Base-by-base conservation (phyloP, 2,329 filamentous ascomycete genomes). In the Alternaria brassicicola region DNA sequence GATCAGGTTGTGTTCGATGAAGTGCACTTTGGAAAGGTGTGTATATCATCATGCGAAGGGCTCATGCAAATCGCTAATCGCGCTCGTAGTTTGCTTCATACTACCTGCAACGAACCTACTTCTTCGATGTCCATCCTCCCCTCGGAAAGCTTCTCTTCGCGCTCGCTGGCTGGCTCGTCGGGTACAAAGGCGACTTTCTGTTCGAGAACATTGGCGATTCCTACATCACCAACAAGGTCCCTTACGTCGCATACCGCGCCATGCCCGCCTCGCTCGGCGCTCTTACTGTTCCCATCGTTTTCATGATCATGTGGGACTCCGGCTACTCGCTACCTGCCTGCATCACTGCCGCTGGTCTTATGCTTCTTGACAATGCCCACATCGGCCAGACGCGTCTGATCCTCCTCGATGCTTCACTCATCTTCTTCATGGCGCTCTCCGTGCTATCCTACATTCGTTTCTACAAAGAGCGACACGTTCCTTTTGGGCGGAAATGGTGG, bases 171-270 rank as follows among this genome's bases (percentile, higher is more conserved):
- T 99, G 95, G 95, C 86, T 98, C 53, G 91, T 98, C 52, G 95
- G 95, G 73, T 99, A 96, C 78, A 92, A 98, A 81, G 95, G 95
- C 68, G 89, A 93, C 76, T 99, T 98, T 81, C 88, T 97, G 76
- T 99, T 99, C 80, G 95, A 99, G 70, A 99, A 98, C 82, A 99
- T 99, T 78, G 95, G 95, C 74, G 95, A 98, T 78, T 98, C 94
- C 17, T 99, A 99, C 83, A 91, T 98, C 71, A 86, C 89, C 59
- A 97, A 99, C 84, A 95, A 96, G 76, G 93, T 99, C 39, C 95
- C 95, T 35, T 99, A 99, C 78, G 91, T 99, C 63, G 93, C 95
- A 62, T 97, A 96, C 82, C 91, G 95, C 69, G 90, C 93, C 43
- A 87, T 99, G 83, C 95, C 95, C 39, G 95, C 95, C 59, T 86